Conservation (phyloP, 2,329 filamentous ascomycete species). For the Hypomyces perniciosus region DNA sequence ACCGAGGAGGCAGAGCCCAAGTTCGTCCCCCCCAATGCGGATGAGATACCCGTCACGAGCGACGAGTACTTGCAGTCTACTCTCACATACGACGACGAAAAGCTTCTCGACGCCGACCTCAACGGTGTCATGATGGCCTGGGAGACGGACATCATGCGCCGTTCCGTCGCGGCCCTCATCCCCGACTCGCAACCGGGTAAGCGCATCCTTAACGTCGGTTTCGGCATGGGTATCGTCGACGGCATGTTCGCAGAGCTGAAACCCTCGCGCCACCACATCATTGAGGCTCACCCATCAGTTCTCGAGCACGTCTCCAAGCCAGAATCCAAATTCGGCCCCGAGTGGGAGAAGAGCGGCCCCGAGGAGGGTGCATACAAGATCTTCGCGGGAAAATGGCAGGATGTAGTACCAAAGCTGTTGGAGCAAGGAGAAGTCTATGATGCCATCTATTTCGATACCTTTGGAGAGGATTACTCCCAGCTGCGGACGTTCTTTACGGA, state of each 20-base stretch:
- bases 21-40: constrained; percentile 30
- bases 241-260: constrained; percentile 63
- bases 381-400: constrained; percentile 69
- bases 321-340: constrained; percentile 45
- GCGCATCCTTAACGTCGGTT: constrained; percentile 77
- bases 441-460: constrained; percentile 95
- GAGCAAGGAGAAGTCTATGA: constrained; percentile 67
- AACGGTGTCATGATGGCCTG: constrained; percentile 95
- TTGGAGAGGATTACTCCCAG: constrained; percentile 86
- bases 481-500: constrained; percentile 85
- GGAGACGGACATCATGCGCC: constrained; percentile 81
- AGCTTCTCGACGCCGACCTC: constrained; percentile 65
- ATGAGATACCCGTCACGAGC: constrained; percentile 50
- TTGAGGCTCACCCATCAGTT: constrained; percentile 78
- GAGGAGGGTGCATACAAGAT: constrained; percentile 66
- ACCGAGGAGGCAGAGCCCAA: constrained; percentile 24
- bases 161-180: constrained; percentile 63
- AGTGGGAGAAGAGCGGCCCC: constrained; percentile 50
- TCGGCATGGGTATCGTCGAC: constrained; percentile 88
- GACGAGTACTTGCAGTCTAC: constrained; percentile 62
- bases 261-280: constrained; percentile 70
- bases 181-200: constrained; percentile 44
- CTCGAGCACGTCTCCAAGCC: constrained; percentile 53
- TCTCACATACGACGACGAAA: constrained; percentile 58
- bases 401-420: constrained; percentile 63